Evolutionary conservation across 495 filamentous ascomycete species (phyloP), one percentile per base, ranked within the genome.

Genomic region (Tuber brumale): DNA sequence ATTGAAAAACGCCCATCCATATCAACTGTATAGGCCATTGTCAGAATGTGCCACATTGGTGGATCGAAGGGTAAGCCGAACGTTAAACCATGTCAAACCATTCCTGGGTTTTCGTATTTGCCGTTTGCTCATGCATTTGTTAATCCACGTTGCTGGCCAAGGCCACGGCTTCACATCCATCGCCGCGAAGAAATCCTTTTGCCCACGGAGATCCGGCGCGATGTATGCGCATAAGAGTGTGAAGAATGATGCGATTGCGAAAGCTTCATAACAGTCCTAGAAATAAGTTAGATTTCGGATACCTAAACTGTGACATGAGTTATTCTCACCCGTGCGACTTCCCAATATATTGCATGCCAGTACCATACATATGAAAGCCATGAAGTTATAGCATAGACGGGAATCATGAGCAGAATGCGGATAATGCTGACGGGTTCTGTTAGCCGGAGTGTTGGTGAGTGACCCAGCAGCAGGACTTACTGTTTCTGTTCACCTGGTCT

Each of bases 11-110:
- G 61, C 90, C 89, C 41, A 92, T 87, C 93, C 93, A 97, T 76
- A 97, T 87, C 42, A 97, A 89, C 71, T 41, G 14, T 45, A 69
- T 18, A 66, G n/a, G 57, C 4, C 27, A 66, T 35, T 66, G 57
- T 74, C 23, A 70, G 70, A 70, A 76, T 72, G 70, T 18, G 57
- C 27, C 35, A 3, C 43, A 70, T 35, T 44, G 48, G 37, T 37
- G 71, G 39, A 41, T 51, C 5, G 45, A 41, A 39, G n/a, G 69
- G 46, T 61, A 70, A 72, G 75, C 75, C 79, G 84, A 80, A 89
- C 88, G 81, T 97, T 97, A 84, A 97, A 97, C 94, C 94, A 95
- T 3, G 94, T 97, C 85, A 97, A 85, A 1, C 94, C 94, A 84
- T 91, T 97, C 76, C 88, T 87, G 14, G 94, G 94, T 44, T 86